Base-by-base conservation (phyloP, 495 filamentous ascomycete genomes). In the Rhypophila decipiens region DNA sequence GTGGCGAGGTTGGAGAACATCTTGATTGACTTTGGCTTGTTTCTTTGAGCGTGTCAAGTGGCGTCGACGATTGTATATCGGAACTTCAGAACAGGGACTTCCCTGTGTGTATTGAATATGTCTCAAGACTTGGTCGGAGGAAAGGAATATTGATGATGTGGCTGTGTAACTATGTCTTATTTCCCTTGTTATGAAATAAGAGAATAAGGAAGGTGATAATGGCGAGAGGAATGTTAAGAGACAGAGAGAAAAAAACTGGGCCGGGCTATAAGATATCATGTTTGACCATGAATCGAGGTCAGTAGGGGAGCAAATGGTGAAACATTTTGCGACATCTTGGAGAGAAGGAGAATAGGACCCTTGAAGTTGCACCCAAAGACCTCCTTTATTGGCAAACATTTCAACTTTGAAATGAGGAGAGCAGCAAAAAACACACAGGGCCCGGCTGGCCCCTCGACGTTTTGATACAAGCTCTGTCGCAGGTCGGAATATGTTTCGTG, bases 1-100 rank as follows among this genome's bases (percentile, higher is more conserved):
- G 71, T 69, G n/a, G 70, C 68, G 31, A 76, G 58, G 53, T 59
- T 68, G 48, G 68, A 51, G 39, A 74, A 66, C 73, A 74, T 76
- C 7, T 51, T 63, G 56, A 35, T 20, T 21, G 48, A 49, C 47
- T 51, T 20, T 41, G 23, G 22, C 24, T 15, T n/a, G 5, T 22
- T 7, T 19, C 1, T 35, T 36, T 21, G 15, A 35, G 15, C 20
- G 38, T 2, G 19, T 42, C 21, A n/a, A n/a, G 31, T 35, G 17
- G 31, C 17, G 31, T 3, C 5, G 2, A 5, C 12, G 17, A 35
- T 11, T 35, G 3, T n/a, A n/a, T n/a, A n/a, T n/a, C n/a, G n/a
- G n/a, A n/a, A n/a, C n/a, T n/a, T n/a, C n/a, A n/a, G n/a, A n/a
- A n/a, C n/a, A n/a, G n/a, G n/a, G n/a, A n/a, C n/a, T n/a, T n/a